A percentile compares a stretch with the other conserved stretches of the same genome.
phyloP scores from a whole-genome alignment of 75 land plant species.

The Pseudotsuga menziesii region DNA sequence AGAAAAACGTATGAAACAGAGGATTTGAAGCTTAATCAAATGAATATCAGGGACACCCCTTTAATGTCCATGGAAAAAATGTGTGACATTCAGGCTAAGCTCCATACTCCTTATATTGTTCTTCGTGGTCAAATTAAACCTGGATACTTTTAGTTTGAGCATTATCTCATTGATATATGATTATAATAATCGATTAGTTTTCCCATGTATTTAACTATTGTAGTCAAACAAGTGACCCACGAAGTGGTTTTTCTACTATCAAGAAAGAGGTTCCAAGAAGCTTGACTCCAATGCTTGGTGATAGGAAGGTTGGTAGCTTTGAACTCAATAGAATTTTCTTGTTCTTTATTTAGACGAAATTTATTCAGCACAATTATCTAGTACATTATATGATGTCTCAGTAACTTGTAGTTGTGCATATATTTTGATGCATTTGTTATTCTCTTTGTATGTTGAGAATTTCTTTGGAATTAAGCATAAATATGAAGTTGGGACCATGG shows the following conservation, averaged over 20 bases:
- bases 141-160: no score
- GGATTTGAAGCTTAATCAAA: conserved; percentile 90
- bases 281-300: conserved; percentile 97
- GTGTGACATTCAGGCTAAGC: no score
- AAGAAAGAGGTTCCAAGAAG: conserved; percentile 87
- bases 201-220: not conserved
- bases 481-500: conserved; percentile 45
- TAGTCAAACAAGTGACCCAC: conserved; percentile 95
- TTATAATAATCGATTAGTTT: no score
- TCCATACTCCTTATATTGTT: no score
- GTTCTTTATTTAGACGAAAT: not conserved
- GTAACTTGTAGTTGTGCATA: not conserved
- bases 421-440: not conserved
- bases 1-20: conserved; percentile 94
- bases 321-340: not conserved
- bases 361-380: not conserved
- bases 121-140: no score
- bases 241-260: conserved; percentile 94
- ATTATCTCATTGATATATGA: no score
- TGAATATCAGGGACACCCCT: conserved; percentile 93
- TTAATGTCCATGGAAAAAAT: no score
- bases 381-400: not conserved
- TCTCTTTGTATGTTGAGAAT: conserved; percentile 66
- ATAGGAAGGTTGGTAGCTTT: conserved; percentile 51
- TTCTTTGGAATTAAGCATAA: conserved; percentile 87